These are phyloP conservation scores for Punctularia strigosozonata DNA, from an alignment of 768 basidiomycete genomes.

Conservation along the genomic window DNA sequence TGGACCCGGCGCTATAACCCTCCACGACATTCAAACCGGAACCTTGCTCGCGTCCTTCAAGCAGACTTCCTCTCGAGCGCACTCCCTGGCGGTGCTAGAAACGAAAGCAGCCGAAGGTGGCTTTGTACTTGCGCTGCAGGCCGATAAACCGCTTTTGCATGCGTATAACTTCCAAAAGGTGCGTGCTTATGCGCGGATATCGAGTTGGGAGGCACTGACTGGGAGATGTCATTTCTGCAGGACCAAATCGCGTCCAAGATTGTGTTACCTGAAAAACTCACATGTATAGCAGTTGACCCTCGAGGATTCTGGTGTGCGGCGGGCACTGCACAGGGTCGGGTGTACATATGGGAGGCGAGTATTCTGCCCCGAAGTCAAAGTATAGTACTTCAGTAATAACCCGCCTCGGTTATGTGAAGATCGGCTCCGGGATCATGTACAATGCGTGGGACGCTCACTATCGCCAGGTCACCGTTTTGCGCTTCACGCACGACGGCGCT, in stretches of 20 bases:
- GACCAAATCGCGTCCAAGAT: constrained; percentile 84
- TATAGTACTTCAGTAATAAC: not conserved
- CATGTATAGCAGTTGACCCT: constrained; percentile 65
- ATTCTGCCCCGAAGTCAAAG: not conserved
- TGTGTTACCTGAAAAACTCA: constrained; percentile 82
- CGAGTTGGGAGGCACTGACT: no score
- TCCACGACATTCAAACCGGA: constrained; percentile 79
- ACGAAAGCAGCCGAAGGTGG: constrained; percentile 71
- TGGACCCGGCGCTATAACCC: constrained; percentile 51
- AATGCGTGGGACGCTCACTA: constrained; percentile 95
- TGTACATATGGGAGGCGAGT: constrained; percentile 94
- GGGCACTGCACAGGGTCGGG: constrained; percentile 77
- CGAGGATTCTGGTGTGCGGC: constrained; percentile 74
- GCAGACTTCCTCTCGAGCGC: constrained; percentile 54
- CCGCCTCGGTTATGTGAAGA: constrained; percentile 34
- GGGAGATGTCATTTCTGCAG: no score
- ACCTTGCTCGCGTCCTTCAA: constrained; percentile 78
- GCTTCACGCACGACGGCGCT: constrained; percentile 74
- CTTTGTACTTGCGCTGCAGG: constrained; percentile 72
- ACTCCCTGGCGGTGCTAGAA: constrained; percentile 59
- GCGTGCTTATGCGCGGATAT: no score
- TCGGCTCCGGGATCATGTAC: constrained; percentile 88
- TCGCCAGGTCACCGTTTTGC: constrained; percentile 71
- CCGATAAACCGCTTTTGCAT: constrained; percentile 80
- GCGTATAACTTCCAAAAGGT: constrained; percentile 95